Conservation (phyloP, 805 yeast genomes). For the Wickerhamomyces ciferrii region DNA sequence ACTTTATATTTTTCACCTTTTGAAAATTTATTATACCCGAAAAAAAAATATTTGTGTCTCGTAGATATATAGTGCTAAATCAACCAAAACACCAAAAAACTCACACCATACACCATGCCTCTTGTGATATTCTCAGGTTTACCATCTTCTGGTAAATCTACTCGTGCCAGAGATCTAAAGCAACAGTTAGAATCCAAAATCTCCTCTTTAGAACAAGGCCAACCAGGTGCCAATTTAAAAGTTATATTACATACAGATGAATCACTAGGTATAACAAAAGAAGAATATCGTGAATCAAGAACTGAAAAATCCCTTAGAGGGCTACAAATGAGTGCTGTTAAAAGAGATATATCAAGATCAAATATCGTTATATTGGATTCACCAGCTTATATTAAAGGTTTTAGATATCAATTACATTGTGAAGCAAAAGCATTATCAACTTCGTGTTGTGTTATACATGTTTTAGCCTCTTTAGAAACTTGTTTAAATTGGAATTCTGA, state of each 20-base stretch:
- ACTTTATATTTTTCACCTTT: not conserved
- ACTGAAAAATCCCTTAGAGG: constrained; percentile 82
- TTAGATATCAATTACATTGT: constrained; percentile 88
- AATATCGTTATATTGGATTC: constrained; percentile 83
- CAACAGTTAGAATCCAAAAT: constrained; percentile 42
- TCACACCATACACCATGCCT: constrained; percentile 72
- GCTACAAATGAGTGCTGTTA: constrained; percentile 82
- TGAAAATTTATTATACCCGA: not conserved
- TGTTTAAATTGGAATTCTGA: constrained; percentile 58
- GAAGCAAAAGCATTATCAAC: constrained; percentile 85
- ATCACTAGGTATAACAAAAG: constrained; percentile 63
- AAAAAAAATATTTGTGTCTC: not conserved
- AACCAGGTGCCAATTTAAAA: constrained; percentile 49
- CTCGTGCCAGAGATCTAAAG: constrained; percentile 57
- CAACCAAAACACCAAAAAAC: not conserved
- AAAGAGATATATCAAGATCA: constrained; percentile 64
- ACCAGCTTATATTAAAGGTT: constrained; percentile 88
- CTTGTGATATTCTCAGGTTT: constrained; percentile 76
- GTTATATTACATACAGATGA: constrained; percentile 77
- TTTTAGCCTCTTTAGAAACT: constrained; percentile 58
- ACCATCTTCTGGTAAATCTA: constrained; percentile 82
- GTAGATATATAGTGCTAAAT: not conserved
- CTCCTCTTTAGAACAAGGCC: constrained; percentile 30
- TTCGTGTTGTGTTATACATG: constrained; percentile 77
- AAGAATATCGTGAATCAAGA: constrained; percentile 62